These are phyloP conservation scores for Cyberlindnera sargentensis DNA, from an alignment of 805 yeast genomes.

Conservation along the genomic window DNA sequence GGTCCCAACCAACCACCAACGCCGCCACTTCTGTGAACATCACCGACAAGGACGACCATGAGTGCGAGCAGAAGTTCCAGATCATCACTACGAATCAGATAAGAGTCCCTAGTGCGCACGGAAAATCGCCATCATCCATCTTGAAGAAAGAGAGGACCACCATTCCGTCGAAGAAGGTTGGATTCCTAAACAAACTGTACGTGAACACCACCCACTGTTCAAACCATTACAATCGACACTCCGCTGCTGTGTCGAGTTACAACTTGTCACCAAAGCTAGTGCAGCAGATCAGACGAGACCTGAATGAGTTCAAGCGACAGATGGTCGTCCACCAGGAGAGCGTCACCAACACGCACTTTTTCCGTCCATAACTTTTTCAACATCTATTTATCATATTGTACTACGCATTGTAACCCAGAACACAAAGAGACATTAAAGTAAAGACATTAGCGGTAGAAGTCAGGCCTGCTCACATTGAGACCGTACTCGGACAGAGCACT, in stretches of 20 bases:
- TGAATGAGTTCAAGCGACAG: slow-evolving; percentile 58
- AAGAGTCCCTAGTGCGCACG: slow-evolving; percentile 3
- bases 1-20: slow-evolving; percentile 8
- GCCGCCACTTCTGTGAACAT: slow-evolving; percentile 1
- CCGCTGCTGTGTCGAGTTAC: slow-evolving; percentile 32
- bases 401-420: background rate
- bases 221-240: slow-evolving; percentile 46
- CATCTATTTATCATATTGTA: no score
- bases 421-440: background rate
- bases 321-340: slow-evolving; percentile 67
- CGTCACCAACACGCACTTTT: slow-evolving; percentile 57
- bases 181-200: slow-evolving; percentile 40
- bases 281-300: slow-evolving; percentile 52
- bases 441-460: slow-evolving; percentile 65
- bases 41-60: background rate
- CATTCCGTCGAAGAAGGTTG: slow-evolving; percentile 25
- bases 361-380: slow-evolving; percentile 27
- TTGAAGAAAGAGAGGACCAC: background rate
- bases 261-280: slow-evolving; percentile 43
- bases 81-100: slow-evolving; percentile 11
- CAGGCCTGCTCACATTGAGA: slow-evolving; percentile 83
- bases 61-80: slow-evolving; percentile 7
- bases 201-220: slow-evolving; percentile 49
- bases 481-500: slow-evolving; percentile 93
- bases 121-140: background rate